phyloP scores from a whole-genome alignment of 495 filamentous ascomycete species.

The Penicillium alfredii region DNA sequence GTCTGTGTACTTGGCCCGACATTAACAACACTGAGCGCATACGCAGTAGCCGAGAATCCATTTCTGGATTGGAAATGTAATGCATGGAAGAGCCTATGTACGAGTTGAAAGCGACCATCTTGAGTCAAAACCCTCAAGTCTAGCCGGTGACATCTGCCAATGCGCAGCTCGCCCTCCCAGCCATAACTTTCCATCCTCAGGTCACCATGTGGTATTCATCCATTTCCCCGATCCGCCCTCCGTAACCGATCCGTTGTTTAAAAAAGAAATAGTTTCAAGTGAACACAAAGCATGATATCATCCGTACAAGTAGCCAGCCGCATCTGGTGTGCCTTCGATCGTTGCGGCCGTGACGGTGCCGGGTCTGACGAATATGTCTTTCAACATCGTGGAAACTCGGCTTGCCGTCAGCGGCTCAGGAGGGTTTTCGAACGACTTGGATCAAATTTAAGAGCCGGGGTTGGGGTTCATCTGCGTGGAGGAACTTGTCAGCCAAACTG shows the following conservation, averaged over 20 bases:
- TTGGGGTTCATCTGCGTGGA: slow-evolving; percentile 36
- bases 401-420: slow-evolving; percentile 21
- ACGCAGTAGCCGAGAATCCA: slow-evolving; percentile 9
- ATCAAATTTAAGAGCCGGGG: slow-evolving; percentile 28
- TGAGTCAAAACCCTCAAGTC: slow-evolving; percentile 7
- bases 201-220: slow-evolving; percentile 18
- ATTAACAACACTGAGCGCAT: not conserved
- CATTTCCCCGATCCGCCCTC: slow-evolving; percentile 20
- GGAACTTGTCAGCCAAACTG: slow-evolving; percentile 18
- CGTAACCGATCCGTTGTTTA: slow-evolving; percentile 22
- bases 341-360: slow-evolving; percentile 21
- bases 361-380: slow-evolving; percentile 21
- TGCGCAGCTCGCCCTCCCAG: slow-evolving; percentile 12
- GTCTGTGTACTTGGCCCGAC: no score
- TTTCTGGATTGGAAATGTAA: slow-evolving; percentile 28
- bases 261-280: slow-evolving; percentile 20
- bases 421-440: slow-evolving; percentile 21
- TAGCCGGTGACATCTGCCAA: slow-evolving; percentile 4
- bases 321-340: slow-evolving; percentile 27
- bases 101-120: slow-evolving; percentile 22
- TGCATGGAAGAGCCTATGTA: slow-evolving; percentile 31
- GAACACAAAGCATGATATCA: slow-evolving; percentile 32
- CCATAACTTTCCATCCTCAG: slow-evolving; percentile 24
- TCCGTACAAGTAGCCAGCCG: slow-evolving; percentile 33
- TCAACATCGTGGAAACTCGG: slow-evolving; percentile 25